phyloP scores from a whole-genome alignment of 495 filamentous ascomycete species.

The Amphirosellinia nigrospora region DNA sequence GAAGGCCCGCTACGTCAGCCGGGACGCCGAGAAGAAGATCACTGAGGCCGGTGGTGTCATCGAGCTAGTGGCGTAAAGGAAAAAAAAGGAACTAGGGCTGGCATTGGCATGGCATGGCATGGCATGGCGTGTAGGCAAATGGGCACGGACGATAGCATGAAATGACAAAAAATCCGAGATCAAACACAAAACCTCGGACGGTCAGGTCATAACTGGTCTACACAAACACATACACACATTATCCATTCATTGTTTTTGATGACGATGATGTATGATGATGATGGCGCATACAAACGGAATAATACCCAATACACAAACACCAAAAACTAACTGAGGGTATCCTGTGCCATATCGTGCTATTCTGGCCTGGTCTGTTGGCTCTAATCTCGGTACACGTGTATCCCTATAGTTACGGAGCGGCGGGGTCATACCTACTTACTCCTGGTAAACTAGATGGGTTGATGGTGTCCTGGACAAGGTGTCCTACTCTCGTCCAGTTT shows the following conservation, averaged over 20 bases:
- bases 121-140: conserved; percentile 16
- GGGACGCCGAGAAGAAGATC: conserved; percentile 92
- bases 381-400: not conserved
- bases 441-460: not conserved
- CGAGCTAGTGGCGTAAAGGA: conserved; percentile 85
- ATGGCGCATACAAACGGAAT: conserved; percentile 25
- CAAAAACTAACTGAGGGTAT: conserved; percentile 17
- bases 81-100: conserved; percentile 19
- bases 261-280: conserved; percentile 21
- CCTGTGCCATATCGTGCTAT: not conserved
- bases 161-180: conserved; percentile 28
- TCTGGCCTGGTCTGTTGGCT: not conserved
- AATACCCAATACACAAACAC: conserved; percentile 25
- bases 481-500: not conserved
- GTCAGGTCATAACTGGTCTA: conserved; percentile 17
- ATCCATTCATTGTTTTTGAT: conserved; percentile 8
- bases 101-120: conserved; percentile 12
- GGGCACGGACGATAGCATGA: conserved; percentile 26
- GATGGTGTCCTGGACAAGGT: not conserved
- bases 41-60: conserved; percentile 90
- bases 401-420: not conserved
- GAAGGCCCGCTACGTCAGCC: conserved; percentile 84
- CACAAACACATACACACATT: conserved; percentile 13
- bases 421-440: not conserved
- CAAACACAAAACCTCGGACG: conserved; percentile 21